These are phyloP conservation scores for Ceratocystis cubensis DNA, from an alignment of 2,329 filamentous ascomycete genomes.

Conservation along the genomic window DNA sequence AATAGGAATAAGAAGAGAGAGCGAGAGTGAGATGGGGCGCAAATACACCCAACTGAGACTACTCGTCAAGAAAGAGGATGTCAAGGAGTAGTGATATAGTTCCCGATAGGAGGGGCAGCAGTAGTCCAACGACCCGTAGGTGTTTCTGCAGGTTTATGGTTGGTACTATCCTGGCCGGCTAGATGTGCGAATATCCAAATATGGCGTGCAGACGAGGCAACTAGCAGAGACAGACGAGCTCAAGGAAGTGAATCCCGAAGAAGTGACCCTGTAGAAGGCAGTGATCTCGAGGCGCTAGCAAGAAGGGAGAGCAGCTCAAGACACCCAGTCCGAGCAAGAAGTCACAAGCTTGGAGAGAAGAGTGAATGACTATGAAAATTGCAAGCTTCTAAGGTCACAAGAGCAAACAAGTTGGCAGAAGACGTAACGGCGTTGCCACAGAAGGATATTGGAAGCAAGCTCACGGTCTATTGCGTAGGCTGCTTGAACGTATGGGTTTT, in stretches of 20 bases:
- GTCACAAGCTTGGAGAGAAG: background rate
- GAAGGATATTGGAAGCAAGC: background rate
- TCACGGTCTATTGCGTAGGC: background rate
- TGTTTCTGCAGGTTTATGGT: background rate
- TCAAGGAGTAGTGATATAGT: background rate
- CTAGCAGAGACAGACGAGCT: background rate
- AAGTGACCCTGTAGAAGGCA: background rate
- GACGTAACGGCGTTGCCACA: background rate
- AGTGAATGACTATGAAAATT: background rate
- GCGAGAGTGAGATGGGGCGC: background rate
- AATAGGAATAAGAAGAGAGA: background rate
- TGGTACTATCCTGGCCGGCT: background rate
- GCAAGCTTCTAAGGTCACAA: background rate
- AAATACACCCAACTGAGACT: constrained; percentile 5
- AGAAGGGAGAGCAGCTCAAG: background rate
- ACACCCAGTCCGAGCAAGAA: background rate
- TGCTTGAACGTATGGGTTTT: background rate
- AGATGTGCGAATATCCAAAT: background rate
- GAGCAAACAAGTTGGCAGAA: background rate
- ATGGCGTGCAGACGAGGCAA: constrained; percentile 5
- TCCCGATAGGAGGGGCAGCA: background rate
- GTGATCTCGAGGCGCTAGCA: background rate
- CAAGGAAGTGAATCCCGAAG: constrained; percentile 18
- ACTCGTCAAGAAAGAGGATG: background rate
- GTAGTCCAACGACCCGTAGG: background rate